phyloP scores from a whole-genome alignment of 306 rosid species.

The Oemleria cerasiformis region DNA sequence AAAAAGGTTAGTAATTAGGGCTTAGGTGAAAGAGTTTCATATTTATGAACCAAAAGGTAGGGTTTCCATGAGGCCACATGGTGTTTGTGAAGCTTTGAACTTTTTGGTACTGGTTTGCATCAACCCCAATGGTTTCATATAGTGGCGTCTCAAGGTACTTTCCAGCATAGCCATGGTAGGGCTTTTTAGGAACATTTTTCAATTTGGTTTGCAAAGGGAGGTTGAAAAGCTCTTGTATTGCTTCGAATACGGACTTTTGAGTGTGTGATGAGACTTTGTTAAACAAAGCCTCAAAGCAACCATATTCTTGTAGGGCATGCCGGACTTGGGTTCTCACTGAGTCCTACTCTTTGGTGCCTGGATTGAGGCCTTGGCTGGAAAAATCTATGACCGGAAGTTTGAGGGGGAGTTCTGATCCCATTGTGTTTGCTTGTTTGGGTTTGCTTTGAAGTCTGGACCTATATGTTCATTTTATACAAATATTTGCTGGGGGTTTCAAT shows the following conservation, averaged over 20 bases:
- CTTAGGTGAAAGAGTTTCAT: not conserved
- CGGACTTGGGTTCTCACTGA: constrained; percentile 48
- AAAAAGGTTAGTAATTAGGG: too few relatives aligned
- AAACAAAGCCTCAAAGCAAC: constrained; percentile 67
- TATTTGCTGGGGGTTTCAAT: too few relatives aligned
- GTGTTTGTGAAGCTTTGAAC: constrained; percentile 37
- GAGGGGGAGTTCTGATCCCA: constrained; percentile 46
- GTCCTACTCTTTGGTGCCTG: constrained; percentile 46
- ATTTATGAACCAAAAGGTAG: constrained; percentile 40
- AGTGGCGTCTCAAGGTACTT: constrained; percentile 61
- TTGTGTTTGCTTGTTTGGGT: constrained; percentile 18
- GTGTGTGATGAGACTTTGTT: constrained; percentile 41
- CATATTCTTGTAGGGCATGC: constrained; percentile 53
- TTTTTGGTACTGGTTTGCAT: constrained; percentile 32
- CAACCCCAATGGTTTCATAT: constrained; percentile 62
- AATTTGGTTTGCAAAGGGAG: constrained; percentile 64
- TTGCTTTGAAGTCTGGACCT: not conserved
- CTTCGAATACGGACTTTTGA: constrained; percentile 33
- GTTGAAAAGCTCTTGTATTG: constrained; percentile 52
- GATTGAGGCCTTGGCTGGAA: constrained; percentile 24
- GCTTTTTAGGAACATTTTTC: constrained; percentile 48
- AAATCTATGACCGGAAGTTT: constrained; percentile 63
- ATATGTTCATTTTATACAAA: too few relatives aligned
- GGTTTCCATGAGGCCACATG: constrained; percentile 65
- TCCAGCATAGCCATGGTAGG: constrained; percentile 67